phyloP scores from a whole-genome alignment of 2,329 filamentous ascomycete genomes.

The Cordyceps tenuipes region DNA sequence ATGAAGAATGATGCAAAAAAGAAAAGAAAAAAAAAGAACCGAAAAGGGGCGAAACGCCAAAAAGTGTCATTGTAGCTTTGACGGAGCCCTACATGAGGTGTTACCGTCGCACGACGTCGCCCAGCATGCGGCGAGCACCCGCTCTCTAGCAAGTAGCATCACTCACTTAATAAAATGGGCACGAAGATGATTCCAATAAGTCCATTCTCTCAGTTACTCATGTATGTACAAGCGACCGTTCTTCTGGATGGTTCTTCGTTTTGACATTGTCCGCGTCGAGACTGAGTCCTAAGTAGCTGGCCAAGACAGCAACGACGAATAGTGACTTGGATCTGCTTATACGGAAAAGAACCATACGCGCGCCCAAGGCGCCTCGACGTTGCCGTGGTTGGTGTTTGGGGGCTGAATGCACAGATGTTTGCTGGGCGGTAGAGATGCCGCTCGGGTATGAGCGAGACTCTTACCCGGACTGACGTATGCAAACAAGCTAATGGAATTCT shows the following conservation, averaged over 20 bases:
- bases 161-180: background rate
- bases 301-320: too few relatives aligned
- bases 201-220: too few relatives aligned
- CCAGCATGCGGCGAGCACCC: background rate
- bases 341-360: background rate
- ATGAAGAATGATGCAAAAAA: too few relatives aligned
- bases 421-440: background rate
- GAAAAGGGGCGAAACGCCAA: background rate
- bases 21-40: too few relatives aligned
- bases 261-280: too few relatives aligned
- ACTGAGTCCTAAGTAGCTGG: too few relatives aligned
- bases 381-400: background rate
- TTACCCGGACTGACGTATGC: too few relatives aligned
- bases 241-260: too few relatives aligned
- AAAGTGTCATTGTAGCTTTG: background rate
- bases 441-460: background rate
- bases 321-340: background rate
- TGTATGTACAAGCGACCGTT: too few relatives aligned
- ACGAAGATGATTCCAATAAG: too few relatives aligned
- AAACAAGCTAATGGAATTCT: too few relatives aligned
- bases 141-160: background rate
- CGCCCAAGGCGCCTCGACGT: background rate
- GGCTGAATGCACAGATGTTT: background rate
- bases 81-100: background rate
- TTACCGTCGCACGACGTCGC: background rate